These are phyloP conservation scores for Galeopsis tetrahit DNA, from an alignment of 257 asterid genomes.

Conservation along the genomic window DNA sequence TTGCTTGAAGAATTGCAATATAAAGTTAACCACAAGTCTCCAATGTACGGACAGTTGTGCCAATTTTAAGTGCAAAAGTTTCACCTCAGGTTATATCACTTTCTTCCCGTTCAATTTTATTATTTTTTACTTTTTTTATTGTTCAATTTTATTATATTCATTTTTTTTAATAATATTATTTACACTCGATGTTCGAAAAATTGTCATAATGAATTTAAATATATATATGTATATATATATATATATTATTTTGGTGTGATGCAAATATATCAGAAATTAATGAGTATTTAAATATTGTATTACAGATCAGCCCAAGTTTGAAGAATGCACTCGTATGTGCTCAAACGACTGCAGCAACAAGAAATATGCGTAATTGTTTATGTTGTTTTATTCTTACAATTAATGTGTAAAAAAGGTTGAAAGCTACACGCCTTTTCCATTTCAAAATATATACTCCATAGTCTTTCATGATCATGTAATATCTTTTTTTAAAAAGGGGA, in stretches of 20 bases:
- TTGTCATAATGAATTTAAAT: no score
- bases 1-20: conserved; percentile 21
- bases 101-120: no score
- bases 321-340: background rate
- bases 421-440: no score
- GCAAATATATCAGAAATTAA: background rate
- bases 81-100: conserved; percentile 23
- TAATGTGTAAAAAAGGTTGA: no score
- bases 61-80: conserved; percentile 3
- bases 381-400: no score
- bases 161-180: no score
- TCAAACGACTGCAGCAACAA: background rate
- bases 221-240: background rate
- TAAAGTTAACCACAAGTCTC: background rate
- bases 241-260: background rate
- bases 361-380: background rate
- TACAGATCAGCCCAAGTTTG: background rate
- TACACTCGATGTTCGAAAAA: no score
- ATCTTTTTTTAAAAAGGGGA: no score
- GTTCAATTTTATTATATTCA: no score
- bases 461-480: no score
- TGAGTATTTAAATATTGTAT: background rate
- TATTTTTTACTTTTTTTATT: no score
- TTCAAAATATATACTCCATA: no score
- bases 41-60: conserved; percentile 24